Conservation (phyloP, 192 early-diverging fungal species). For the Gigaspora rosea region DNA sequence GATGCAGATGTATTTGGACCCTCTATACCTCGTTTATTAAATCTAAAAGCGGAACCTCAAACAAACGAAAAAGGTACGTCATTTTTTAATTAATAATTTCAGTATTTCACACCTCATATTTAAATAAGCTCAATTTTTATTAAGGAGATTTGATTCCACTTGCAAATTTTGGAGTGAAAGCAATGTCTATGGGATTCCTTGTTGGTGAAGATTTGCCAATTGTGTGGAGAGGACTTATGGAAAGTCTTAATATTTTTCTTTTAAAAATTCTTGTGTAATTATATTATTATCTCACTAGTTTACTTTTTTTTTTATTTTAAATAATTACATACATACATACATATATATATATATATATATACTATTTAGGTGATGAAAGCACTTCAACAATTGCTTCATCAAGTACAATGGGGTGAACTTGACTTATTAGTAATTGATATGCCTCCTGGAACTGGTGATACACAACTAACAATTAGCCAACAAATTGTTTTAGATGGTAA, state of each 20-base stretch:
- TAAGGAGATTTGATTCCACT: conserved; percentile 59
- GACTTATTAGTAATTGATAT: conserved; percentile 87
- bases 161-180: conserved; percentile 82
- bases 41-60: conserved; percentile 72
- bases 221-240: conserved; percentile 93
- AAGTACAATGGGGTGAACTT: conserved; percentile 77
- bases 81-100: background rate
- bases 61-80: conserved; percentile 55
- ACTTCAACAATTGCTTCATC: conserved; percentile 79
- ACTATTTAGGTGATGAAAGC: conserved; percentile 79
- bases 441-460: conserved; percentile 94
- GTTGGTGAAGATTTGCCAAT: conserved; percentile 71
- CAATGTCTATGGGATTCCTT: conserved; percentile 93
- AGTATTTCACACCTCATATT: background rate
- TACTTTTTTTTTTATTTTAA: background rate
- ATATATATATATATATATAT: background rate
- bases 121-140: no score
- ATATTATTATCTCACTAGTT: background rate
- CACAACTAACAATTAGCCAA: conserved; percentile 82
- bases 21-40: conserved; percentile 84
- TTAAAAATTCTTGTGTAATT: background rate
- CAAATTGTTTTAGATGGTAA: conserved; percentile 66
- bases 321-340: background rate
- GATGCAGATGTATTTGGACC: conserved; percentile 96
- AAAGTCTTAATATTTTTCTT: conserved; percentile 20